Evolutionary conservation across 2,329 filamentous ascomycete species (phyloP), one percentile per base, ranked within the genome.

Genomic region (Fusarium siculi): DNA sequence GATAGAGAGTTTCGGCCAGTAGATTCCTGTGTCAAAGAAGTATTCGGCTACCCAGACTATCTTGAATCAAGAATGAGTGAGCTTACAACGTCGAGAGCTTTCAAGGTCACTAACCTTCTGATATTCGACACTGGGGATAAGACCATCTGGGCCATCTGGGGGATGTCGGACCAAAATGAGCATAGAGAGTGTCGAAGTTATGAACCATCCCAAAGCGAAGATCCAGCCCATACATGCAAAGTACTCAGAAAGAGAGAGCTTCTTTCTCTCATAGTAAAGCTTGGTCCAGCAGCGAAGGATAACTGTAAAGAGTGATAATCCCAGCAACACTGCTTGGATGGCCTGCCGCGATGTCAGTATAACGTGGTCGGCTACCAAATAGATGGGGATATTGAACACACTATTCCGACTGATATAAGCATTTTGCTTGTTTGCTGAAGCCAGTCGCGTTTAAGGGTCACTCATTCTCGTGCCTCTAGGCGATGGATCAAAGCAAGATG

Each of bases 1-100:
- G 4, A 70, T 66, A 4, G 68, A 70, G 2, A 70, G 43, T 34
- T 70, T 70, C 0, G 68, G 49, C 28, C 39, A 62, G 46, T 62
- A 70, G 1, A 70, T 56, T 4, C 67, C 68, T 9, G 40, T 5
- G 16, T 70, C 67, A 11, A 70, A 70, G 9, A 59, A 49, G 18
- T 66, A 70, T 14, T 57, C 43, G 3, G 66, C 66, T 10, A 40
- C 18, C 9, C 52, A 70, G 18, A 70, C 61, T 7, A 16, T 37
- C 68, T 70, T 21, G 11, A 16, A 9, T 39, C 14, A 3, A 21
- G 50, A 2, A 9, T 1, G 1, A 12, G 10, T 53, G 19, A 39
- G 14, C 14, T 9, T 12, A 8, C 21, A 9, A 5, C 23, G 14
- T 2, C 34, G 7, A 25, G 7, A 21, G 23, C 19, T 53, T 28